phyloP scores from a whole-genome alignment of 139 green algal genomes.

The Limnomonas spitsbergensis region DNA sequence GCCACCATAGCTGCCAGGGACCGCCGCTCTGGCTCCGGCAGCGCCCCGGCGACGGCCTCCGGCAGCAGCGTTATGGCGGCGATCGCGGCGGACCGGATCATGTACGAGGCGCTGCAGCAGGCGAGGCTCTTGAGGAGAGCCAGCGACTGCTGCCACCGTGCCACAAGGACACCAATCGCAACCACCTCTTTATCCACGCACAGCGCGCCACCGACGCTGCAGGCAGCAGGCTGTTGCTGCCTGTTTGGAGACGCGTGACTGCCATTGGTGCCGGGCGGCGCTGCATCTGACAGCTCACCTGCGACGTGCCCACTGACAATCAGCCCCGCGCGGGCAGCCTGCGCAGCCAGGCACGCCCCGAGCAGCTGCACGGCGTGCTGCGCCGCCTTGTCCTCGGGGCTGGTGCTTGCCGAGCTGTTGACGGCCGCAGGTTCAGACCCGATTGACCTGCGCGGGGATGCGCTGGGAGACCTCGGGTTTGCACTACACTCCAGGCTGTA shows the following conservation, averaged over 20 bases:
- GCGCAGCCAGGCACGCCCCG: conserved; percentile 23
- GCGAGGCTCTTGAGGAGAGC: conserved; percentile 27
- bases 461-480: neutral
- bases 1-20: neutral
- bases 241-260: no score
- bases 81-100: conserved; percentile 41
- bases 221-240: neutral
- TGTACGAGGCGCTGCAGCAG: conserved; percentile 27
- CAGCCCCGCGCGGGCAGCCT: neutral
- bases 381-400: conserved; percentile 50
- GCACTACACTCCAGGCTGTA: neutral
- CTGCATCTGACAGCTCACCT: neutral
- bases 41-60: neutral
- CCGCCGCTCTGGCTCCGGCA: neutral
- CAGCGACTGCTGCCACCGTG: neutral
- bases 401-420: conserved; percentile 18
- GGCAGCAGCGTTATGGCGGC: neutral
- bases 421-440: neutral
- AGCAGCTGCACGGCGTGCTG: conserved; percentile 47
- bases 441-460: neutral
- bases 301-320: neutral
- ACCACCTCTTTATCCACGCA: neutral
- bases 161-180: neutral
- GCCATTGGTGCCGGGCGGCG: no score
- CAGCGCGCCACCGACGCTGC: neutral